Conservation (phyloP, 306 rosid species). For the Cicer pinnatifidum region DNA sequence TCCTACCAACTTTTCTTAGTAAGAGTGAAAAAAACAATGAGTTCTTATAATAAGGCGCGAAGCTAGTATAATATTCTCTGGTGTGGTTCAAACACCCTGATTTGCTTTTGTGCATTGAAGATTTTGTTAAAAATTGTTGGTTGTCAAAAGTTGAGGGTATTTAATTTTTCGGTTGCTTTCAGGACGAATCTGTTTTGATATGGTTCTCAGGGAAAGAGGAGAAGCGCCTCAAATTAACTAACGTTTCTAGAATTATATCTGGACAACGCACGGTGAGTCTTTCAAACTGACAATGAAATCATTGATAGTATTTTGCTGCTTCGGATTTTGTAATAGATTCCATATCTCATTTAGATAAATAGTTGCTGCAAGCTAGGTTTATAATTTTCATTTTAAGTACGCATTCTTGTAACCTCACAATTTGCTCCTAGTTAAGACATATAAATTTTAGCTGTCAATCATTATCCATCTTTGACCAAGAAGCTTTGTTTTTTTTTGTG, state of each 20-base stretch:
- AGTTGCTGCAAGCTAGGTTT: neutral
- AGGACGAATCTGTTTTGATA: constrained; percentile 94
- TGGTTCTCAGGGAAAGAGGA: constrained; percentile 99
- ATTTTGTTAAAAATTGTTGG: constrained; percentile 32
- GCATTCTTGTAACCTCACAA: constrained; percentile 18
- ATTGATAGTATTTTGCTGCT: constrained; percentile 38
- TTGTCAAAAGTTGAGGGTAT: constrained; percentile 21
- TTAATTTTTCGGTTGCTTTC: constrained; percentile 51
- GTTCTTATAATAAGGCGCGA: too few species aligned
- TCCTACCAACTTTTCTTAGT: too few species aligned
- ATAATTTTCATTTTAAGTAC: constrained; percentile 21
- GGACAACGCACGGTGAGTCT: constrained; percentile 97
- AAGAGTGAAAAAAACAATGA: too few species aligned
- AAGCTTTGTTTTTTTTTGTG: constrained; percentile 37
- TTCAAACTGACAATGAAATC: constrained; percentile 38
- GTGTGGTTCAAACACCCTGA: neutral
- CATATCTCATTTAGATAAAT: constrained; percentile 22
- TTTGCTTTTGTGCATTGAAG: neutral
- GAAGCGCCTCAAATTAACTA: constrained; percentile 84
- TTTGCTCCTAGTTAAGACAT: neutral
- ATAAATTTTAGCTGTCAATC: neutral
- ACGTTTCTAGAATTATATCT: constrained; percentile 89
- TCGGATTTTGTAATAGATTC: constrained; percentile 32
- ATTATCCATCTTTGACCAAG: constrained; percentile 5
- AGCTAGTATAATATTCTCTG: neutral